Percentiles rank a stretch among this genome's conserved stretches.
Evolutionary conservation across 768 basidiomycete genomes (phyloP).

Genomic region (Leccinum broughii): DNA sequence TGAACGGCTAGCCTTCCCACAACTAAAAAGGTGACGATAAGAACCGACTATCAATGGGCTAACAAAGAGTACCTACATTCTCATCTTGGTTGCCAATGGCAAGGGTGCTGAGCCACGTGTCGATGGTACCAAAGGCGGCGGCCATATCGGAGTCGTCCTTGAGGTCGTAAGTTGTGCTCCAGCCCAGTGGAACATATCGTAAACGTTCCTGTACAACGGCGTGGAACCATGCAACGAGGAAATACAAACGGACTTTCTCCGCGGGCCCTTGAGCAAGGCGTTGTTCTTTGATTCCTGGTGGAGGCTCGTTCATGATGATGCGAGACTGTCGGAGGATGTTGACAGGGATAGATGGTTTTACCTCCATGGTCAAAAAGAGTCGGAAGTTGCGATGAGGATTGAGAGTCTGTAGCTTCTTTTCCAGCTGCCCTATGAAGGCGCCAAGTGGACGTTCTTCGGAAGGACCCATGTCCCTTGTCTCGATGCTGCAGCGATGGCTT

Average conservation of each 20-base stretch:
- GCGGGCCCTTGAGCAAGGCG: conserved; percentile 84
- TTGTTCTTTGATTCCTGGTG: conserved; percentile 90
- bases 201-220: conserved; percentile 96
- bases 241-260: conserved; percentile 91
- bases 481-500: conserved; percentile 90
- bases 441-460: conserved; percentile 92
- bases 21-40: too few species aligned
- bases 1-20: too few species aligned
- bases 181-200: conserved; percentile 93
- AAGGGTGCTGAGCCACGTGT: conserved; percentile 78
- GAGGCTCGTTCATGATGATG: conserved; percentile 98
- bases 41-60: too few species aligned
- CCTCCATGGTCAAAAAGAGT: conserved; percentile 97
- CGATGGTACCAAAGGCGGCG: conserved; percentile 89
- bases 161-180: conserved; percentile 98
- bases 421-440: conserved; percentile 89
- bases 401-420: conserved; percentile 94
- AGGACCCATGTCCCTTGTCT: conserved; percentile 96
- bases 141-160: conserved; percentile 94
- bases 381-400: conserved; percentile 91
- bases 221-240: conserved; percentile 99
- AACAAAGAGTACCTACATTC: too few species aligned
- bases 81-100: conserved; percentile 40
- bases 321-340: conserved; percentile 96
- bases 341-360: conserved; percentile 90